Evolutionary conservation across 2,329 filamentous ascomycete species (phyloP).

Genomic region (Sclerotinia spermophila): DNA sequence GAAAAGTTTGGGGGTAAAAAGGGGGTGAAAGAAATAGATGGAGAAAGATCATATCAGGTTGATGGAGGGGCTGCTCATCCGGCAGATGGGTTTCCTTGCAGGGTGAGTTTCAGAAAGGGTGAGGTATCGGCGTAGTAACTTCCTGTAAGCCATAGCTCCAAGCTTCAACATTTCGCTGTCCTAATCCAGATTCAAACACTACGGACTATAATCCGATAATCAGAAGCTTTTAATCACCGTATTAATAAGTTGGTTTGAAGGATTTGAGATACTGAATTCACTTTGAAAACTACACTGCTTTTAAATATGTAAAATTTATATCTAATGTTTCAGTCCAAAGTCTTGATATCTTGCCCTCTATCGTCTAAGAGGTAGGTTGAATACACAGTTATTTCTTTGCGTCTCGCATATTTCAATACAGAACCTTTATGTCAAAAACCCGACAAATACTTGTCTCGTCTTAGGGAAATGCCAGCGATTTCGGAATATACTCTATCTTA

Average conservation of each 20-base stretch:
- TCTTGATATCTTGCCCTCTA: background rate
- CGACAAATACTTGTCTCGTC: too few species aligned
- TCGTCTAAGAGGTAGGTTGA: background rate
- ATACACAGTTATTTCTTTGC: too few species aligned
- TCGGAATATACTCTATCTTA: too few species aligned
- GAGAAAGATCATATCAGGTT: conserved; percentile 27
- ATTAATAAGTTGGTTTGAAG: background rate
- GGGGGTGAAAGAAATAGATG: conserved; percentile 12
- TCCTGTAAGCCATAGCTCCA: background rate
- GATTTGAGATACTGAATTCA: background rate
- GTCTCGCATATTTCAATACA: background rate
- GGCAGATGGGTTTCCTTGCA: conserved; percentile 17
- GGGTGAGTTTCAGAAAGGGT: background rate
- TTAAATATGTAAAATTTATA: background rate
- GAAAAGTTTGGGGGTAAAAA: background rate
- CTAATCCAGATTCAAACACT: background rate
- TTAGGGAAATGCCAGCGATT: too few species aligned
- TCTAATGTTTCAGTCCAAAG: background rate
- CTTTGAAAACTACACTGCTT: background rate
- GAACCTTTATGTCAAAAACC: too few species aligned
- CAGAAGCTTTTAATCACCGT: background rate
- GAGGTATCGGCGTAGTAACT: background rate
- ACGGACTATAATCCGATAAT: background rate
- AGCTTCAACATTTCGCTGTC: background rate
- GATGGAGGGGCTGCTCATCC: conserved; percentile 17